Base-by-base conservation (phyloP, 2,329 filamentous ascomycete species). In the Sarocladium brachiariae region DNA sequence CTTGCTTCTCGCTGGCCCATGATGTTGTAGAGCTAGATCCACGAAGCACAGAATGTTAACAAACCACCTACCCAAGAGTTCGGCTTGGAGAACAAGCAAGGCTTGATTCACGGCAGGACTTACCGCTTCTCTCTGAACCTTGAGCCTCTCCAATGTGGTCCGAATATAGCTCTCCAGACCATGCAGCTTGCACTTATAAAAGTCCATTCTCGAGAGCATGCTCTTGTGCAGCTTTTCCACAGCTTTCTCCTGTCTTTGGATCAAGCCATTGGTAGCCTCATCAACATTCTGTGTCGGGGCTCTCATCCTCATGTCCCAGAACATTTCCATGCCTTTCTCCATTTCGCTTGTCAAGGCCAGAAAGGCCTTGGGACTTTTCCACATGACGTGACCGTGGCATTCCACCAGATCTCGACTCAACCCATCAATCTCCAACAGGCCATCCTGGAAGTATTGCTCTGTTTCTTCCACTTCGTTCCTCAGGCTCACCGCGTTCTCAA, bases 1-100 rank as follows among this genome's bases (percentile, higher is more conserved):
- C 81, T 78, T 4, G 78, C 80, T 61, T 84, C 81, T 50, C 80
- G 78, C 65, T 84, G 80, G 3, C 79, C 78, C 61, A 83, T 82
- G 63, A 84, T 80, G 62, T 83, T 84, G 63, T 83, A 84, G 7
- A 84, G 67, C 79, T 83, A 51, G 6, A 7, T 14, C 24, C 33
- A 43, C 24, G 16, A n/a, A 33, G 23, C 38, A 35, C 11, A 38
- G 21, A 35, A 50, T n/a, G n/a, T n/a, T n/a, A n/a, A n/a, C n/a
- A n/a, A n/a, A n/a, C n/a, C n/a, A n/a, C n/a, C n/a, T n/a, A n/a
- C n/a, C n/a, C n/a, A n/a, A n/a, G n/a, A n/a, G n/a, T n/a, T n/a
- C n/a, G n/a, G n/a, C n/a, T n/a, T n/a, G n/a, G n/a, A n/a, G n/a
- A n/a, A n/a, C n/a, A n/a, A n/a, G n/a, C n/a, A n/a, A n/a, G n/a